phyloP scores from a whole-genome alignment of 73 alveolate genomes.

The Blepharisma stoltei region DNA sequence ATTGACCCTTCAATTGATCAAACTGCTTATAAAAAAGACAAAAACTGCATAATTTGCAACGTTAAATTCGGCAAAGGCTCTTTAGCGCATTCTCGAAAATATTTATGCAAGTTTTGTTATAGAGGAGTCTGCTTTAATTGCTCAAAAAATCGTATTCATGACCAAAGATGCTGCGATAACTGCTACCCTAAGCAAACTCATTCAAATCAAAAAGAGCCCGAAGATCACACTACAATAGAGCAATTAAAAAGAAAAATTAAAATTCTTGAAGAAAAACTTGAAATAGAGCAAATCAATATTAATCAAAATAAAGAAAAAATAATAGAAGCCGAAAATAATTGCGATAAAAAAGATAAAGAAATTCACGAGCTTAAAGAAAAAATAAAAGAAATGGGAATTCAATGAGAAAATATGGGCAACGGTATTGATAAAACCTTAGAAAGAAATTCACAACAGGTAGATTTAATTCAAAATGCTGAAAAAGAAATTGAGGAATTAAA shows the following conservation, averaged over 20 bases:
- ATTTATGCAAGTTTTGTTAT: conserved; percentile 23
- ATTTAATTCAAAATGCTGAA: background rate
- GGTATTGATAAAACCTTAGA: too few species aligned
- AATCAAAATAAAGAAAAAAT: background rate
- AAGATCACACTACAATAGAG: background rate
- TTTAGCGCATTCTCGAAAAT: conserved; percentile 2
- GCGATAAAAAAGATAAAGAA: too few species aligned
- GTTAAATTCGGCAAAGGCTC: conserved; percentile 19
- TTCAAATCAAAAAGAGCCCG: background rate
- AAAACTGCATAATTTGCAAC: conserved; percentile 23
- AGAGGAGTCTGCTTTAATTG: conserved; percentile 20
- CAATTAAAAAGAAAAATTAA: background rate
- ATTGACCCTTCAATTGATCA: background rate
- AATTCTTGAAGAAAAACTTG: background rate
- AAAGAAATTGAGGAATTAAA: background rate
- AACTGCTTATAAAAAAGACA: conserved; percentile 20
- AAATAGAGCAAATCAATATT: background rate
- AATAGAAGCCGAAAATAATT: background rate
- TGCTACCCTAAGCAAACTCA: background rate
- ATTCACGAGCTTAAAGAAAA: too few species aligned
- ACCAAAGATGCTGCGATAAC: background rate
- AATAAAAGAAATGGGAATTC: too few species aligned
- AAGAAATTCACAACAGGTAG: too few species aligned
- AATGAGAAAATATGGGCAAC: too few species aligned
- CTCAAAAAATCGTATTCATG: conserved; percentile 15